Evolutionary conservation across 306 rosid genomes (phyloP).

Genomic region (Coriaria nepalensis): DNA sequence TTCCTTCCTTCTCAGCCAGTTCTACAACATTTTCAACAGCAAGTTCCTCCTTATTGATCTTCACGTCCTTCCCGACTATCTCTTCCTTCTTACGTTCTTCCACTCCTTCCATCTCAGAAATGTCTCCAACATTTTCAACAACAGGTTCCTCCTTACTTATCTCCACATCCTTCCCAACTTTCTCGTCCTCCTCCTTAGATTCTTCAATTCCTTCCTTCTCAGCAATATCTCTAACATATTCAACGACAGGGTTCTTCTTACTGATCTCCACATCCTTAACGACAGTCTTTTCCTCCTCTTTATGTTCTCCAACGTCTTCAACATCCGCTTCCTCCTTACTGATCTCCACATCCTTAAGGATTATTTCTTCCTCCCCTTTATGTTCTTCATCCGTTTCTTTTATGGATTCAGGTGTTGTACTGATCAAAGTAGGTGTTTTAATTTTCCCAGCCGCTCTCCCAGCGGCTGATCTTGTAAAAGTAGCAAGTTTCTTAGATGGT

Average conservation of each 20-base stretch:
- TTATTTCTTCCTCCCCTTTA: too few relatives aligned
- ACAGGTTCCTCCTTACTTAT: too few relatives aligned
- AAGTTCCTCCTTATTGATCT: too few relatives aligned
- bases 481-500: constrained; percentile 11
- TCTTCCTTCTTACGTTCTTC: too few relatives aligned
- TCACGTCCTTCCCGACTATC: too few relatives aligned
- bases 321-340: constrained; percentile 14
- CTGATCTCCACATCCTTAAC: constrained; percentile 10
- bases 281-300: constrained; percentile 7
- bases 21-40: constrained; percentile 11
- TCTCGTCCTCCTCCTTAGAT: too few relatives aligned
- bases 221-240: not conserved
- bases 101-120: too few relatives aligned
- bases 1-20: constrained; percentile 13
- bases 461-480: constrained; percentile 16
- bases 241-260: not conserved
- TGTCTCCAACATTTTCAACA: too few relatives aligned
- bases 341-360: constrained; percentile 12
- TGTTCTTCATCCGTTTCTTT: too few relatives aligned
- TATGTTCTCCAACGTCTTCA: constrained; percentile 18
- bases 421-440: constrained; percentile 3
- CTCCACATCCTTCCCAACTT: too few relatives aligned
- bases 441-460: constrained; percentile 21
- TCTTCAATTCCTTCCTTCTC: not conserved
- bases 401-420: too few relatives aligned